Conservation (phyloP, 257 asterid genomes). For the Verbena officinalis region DNA sequence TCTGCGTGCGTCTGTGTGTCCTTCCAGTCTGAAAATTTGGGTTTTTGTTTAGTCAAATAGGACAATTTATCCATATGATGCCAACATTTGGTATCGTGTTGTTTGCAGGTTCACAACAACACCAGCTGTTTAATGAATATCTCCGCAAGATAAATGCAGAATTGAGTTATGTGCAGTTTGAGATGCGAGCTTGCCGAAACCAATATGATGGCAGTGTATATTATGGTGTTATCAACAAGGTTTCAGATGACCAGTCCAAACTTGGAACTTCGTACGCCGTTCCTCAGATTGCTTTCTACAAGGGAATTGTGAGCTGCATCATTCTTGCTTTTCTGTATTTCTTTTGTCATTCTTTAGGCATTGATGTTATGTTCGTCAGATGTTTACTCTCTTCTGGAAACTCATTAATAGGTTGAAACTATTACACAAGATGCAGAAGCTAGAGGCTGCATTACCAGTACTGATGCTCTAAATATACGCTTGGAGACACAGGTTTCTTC, state of each 20-base stretch:
- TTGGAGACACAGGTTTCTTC: constrained; percentile 68
- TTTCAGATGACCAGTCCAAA: constrained; percentile 82
- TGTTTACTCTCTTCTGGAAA: constrained; percentile 26
- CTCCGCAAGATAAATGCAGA: constrained; percentile 70
- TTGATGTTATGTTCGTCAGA: neutral
- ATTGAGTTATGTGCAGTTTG: constrained; percentile 69
- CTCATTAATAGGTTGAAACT: constrained; percentile 68
- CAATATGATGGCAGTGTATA: constrained; percentile 74
- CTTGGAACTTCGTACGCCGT: constrained; percentile 81
- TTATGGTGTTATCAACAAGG: constrained; percentile 86
- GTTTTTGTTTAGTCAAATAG: neutral
- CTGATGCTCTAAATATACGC: constrained; percentile 60
- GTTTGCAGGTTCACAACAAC: constrained; percentile 50
- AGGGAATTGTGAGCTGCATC: constrained; percentile 71
- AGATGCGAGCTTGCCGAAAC: constrained; percentile 74
- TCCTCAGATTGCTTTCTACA: constrained; percentile 93
- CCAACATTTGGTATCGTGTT: constrained; percentile 7
- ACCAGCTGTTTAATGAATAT: constrained; percentile 55
- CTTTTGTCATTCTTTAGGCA: neutral
- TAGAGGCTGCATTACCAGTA: constrained; percentile 67
- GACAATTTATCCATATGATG: neutral
- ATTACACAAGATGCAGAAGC: constrained; percentile 77
- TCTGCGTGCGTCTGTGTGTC: too few species aligned
- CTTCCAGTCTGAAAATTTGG: neutral
- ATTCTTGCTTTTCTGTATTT: constrained; percentile 12